Percentiles rank a stretch among this genome's conserved stretches.
Conservation (phyloP, 2,329 filamentous ascomycete species). For the Zasmidium angulare region DNA sequence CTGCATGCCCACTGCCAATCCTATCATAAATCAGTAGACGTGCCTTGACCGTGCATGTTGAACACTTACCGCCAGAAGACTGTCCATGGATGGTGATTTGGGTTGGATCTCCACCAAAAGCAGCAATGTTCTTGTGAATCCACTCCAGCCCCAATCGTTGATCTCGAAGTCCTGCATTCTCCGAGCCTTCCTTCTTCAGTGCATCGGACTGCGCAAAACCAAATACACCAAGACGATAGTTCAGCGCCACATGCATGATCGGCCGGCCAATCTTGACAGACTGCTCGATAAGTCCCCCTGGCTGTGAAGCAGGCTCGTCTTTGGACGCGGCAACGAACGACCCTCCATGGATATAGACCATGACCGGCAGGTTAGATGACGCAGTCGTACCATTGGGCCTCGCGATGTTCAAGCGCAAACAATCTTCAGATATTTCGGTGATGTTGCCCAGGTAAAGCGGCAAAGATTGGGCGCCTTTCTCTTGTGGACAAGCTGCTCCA, state of each 20-base stretch:
- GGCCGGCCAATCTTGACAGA: slow-evolving; percentile 46
- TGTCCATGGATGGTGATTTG: slow-evolving; percentile 43
- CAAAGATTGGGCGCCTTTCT: background rate
- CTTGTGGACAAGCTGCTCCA: slow-evolving; percentile 35
- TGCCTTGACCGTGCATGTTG: background rate
- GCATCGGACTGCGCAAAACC: slow-evolving; percentile 39
- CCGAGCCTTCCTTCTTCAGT: slow-evolving; percentile 34
- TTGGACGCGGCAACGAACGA: slow-evolving; percentile 23
- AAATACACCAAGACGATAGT: slow-evolving; percentile 39
- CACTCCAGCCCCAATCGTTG: slow-evolving; percentile 60
- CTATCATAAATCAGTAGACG: background rate
- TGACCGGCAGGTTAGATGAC: slow-evolving; percentile 38
- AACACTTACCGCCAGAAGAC: slow-evolving; percentile 34
- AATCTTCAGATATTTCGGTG: slow-evolving; percentile 25
- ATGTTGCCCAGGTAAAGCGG: slow-evolving; percentile 16
- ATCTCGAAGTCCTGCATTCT: slow-evolving; percentile 53
- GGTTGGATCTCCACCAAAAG: slow-evolving; percentile 59
- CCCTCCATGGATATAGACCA: slow-evolving; percentile 35
- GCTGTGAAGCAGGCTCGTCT: slow-evolving; percentile 38
- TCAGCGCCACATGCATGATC: slow-evolving; percentile 35
- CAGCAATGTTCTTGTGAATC: slow-evolving; percentile 59
- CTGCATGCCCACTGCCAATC: slow-evolving; percentile 39
- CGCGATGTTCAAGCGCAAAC: slow-evolving; percentile 33
- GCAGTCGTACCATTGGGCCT: slow-evolving; percentile 21
- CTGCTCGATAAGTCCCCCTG: slow-evolving; percentile 49